Evolutionary conservation across 371 early-diverging fungal species (phyloP).

Genomic region (Mucor circinelloides): DNA sequence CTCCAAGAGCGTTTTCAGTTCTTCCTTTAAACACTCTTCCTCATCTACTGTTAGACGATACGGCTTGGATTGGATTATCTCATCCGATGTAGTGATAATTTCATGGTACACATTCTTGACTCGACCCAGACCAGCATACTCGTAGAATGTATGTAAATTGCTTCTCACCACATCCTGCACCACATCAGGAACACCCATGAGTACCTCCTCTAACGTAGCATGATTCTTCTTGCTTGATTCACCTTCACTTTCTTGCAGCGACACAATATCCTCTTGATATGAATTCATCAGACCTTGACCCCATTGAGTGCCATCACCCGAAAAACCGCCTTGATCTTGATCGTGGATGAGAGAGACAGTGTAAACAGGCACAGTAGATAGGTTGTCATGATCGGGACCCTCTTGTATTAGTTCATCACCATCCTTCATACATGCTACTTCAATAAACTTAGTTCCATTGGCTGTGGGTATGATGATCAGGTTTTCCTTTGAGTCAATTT

Average conservation of each 20-base stretch:
- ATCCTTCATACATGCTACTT: conserved; percentile 4
- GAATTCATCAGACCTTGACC: not conserved
- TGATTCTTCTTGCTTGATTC: too few relatives aligned
- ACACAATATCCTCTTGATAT: conserved; percentile 9
- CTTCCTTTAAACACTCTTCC: conserved; percentile 10
- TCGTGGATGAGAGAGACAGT: not conserved
- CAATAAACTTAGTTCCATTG: not conserved
- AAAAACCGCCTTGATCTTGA: not conserved
- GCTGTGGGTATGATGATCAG: not conserved
- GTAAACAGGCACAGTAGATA: not conserved
- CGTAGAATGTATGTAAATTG: not conserved
- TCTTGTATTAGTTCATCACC: not conserved
- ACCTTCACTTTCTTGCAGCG: not conserved
- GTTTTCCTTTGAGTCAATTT: not conserved
- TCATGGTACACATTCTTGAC: not conserved
- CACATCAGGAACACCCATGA: not conserved
- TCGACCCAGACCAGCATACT: conserved; percentile 4
- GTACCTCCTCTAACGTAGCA: not conserved
- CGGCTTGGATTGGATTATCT: conserved; percentile 1
- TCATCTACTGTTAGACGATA: conserved; percentile 16
- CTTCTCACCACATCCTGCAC: not conserved
- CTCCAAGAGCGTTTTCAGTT: conserved; percentile 9
- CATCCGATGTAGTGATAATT: not conserved
- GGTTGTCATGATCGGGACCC: not conserved
- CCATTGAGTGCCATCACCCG: not conserved